Evolutionary conservation across 257 asterid genomes (phyloP).

Genomic region (Solanum tacnaense): DNA sequence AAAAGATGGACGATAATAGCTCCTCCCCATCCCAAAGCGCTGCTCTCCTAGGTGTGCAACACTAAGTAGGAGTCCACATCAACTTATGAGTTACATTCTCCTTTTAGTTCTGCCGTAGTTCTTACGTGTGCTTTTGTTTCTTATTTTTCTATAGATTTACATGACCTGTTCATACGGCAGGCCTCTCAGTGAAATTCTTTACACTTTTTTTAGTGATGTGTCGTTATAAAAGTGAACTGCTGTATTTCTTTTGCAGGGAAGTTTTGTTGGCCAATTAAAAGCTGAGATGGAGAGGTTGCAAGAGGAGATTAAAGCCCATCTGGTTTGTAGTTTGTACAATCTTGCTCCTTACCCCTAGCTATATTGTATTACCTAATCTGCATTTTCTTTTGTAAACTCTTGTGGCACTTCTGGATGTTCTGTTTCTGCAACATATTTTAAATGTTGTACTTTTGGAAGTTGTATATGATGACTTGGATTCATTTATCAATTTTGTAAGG

Average conservation of each 20-base stretch:
- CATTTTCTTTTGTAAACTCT: background rate
- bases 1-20: background rate
- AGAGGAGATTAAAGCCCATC: conserved; percentile 61
- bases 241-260: conserved; percentile 42
- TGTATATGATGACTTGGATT: background rate
- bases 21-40: background rate
- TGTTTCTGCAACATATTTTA: background rate
- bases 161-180: background rate
- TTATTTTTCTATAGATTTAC: background rate
- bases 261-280: conserved; percentile 70
- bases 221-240: background rate
- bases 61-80: background rate
- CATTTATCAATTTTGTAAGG: background rate
- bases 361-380: background rate
- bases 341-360: background rate
- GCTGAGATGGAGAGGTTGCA: conserved; percentile 67
- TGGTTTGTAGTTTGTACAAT: conserved; percentile 68
- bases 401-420: background rate
- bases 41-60: background rate
- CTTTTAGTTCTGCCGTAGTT: background rate
- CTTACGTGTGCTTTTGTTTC: background rate
- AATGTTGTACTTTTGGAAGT: background rate
- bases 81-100: background rate
- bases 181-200: background rate
- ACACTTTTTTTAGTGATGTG: conserved; percentile 4